These are phyloP conservation scores for Cutaneotrichosporon mucoides DNA, from an alignment of 1,284 basidiomycete genomes.

Conservation along the genomic window DNA sequence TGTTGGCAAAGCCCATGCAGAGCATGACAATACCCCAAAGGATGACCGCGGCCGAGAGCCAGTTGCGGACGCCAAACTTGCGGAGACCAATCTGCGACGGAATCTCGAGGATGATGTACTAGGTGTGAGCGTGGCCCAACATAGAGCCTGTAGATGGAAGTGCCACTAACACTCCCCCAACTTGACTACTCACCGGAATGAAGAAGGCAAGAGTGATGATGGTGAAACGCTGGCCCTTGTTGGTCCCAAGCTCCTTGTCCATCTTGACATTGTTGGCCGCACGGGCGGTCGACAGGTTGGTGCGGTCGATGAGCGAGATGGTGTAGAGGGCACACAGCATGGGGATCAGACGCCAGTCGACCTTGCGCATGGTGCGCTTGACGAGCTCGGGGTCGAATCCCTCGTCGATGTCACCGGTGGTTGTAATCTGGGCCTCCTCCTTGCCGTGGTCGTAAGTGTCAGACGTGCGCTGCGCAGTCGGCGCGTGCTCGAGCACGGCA, in stretches of 20 bases:
- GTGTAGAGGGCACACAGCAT: conserved; percentile 17
- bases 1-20: conserved; percentile 40
- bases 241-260: conserved; percentile 36
- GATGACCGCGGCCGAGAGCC: conserved; percentile 13
- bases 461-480: no score
- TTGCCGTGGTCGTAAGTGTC: not conserved
- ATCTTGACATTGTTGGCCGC: conserved; percentile 21
- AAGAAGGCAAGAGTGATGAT: conserved; percentile 46
- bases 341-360: conserved; percentile 18
- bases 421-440: not conserved
- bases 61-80: conserved; percentile 14
- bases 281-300: conserved; percentile 40
- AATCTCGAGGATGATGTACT: conserved; percentile 46
- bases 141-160: no score
- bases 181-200: conserved; percentile 21
- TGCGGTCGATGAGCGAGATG: conserved; percentile 30
- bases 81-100: conserved; percentile 25
- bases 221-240: conserved; percentile 36
- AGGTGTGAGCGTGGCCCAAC: not conserved
- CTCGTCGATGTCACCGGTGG: conserved; percentile 2
- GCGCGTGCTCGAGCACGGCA: no score
- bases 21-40: conserved; percentile 49
- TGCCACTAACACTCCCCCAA: no score
- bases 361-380: conserved; percentile 13
- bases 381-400: conserved; percentile 9